Evolutionary conservation across 768 basidiomycete species (phyloP).

Genomic region (Boletellus ananiceps): DNA sequence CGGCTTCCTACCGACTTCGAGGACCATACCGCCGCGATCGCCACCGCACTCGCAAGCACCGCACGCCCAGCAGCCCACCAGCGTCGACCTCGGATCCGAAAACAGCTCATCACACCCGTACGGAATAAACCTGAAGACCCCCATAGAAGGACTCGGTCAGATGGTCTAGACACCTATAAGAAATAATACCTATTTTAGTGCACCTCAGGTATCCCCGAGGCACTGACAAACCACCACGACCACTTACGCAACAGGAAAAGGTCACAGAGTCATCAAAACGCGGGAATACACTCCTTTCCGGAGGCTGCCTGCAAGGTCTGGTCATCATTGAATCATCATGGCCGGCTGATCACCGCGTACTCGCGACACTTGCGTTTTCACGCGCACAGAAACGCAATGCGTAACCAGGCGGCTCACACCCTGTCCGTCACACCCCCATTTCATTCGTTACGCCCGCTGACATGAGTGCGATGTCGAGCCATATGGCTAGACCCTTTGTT

Average conservation of each 20-base stretch:
- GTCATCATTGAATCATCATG: not conserved
- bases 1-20: no score
- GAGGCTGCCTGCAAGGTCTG: not conserved
- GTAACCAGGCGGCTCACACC: constrained; percentile 2
- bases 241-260: constrained; percentile 8
- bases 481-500: constrained; percentile 10
- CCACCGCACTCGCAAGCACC: no score
- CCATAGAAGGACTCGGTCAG: not conserved
- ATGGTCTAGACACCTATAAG: not conserved
- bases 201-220: constrained; percentile 16
- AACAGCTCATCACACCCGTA: not conserved
- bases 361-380: not conserved
- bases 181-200: constrained; percentile 9
- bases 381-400: constrained; percentile 11
- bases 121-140: constrained; percentile 4
- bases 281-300: not conserved
- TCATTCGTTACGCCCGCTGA: constrained; percentile 9
- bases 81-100: constrained; percentile 8
- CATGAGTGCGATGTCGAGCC: constrained; percentile 10
- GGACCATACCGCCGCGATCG: no score
- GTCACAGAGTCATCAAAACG: not conserved
- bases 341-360: constrained; percentile 7
- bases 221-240: not conserved
- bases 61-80: no score
- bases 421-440: constrained; percentile 3